phyloP scores from a whole-genome alignment of 495 filamentous ascomycete genomes.

The Lineolata rhizophorae region DNA sequence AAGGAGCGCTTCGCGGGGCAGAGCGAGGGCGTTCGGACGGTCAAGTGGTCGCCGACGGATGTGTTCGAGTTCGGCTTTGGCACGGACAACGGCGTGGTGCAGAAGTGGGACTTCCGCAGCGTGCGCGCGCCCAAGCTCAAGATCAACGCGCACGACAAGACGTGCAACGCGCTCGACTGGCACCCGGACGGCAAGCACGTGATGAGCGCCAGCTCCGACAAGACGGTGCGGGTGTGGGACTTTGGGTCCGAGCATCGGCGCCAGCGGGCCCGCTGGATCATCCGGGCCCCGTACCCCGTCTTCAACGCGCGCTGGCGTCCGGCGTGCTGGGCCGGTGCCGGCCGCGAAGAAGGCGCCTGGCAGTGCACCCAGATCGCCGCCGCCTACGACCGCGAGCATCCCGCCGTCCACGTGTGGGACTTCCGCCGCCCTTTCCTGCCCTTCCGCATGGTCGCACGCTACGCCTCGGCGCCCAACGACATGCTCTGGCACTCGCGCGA shows the following conservation, averaged over 20 bases:
- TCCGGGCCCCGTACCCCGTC: constrained; percentile 45
- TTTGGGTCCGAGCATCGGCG: constrained; percentile 47
- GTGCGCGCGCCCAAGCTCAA: constrained; percentile 36
- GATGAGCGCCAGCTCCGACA: constrained; percentile 63
- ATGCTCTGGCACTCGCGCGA: constrained; percentile 83
- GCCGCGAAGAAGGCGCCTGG: constrained; percentile 30
- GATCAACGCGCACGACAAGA: constrained; percentile 65
- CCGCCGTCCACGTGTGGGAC: constrained; percentile 77
- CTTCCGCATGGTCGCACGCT: constrained; percentile 61
- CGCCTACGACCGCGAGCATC: constrained; percentile 42
- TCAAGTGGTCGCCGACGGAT: constrained; percentile 74
- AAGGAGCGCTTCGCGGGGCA: constrained; percentile 35
- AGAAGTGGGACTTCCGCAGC: constrained; percentile 48
- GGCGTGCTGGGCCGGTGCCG: constrained; percentile 46
- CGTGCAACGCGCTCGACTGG: constrained; percentile 75
- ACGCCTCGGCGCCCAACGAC: constrained; percentile 46
- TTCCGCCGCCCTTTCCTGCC: constrained; percentile 70
- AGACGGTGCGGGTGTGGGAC: constrained; percentile 81
- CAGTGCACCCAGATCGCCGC: constrained; percentile 47
- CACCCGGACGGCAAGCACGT: constrained; percentile 86
- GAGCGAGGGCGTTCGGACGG: constrained; percentile 62
- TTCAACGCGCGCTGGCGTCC: constrained; percentile 72
- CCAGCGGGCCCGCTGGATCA: constrained; percentile 45
- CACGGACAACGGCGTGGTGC: constrained; percentile 64
- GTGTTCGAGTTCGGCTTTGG: constrained; percentile 72